A percentile compares a stretch with the other conserved stretches of the same genome.
Evolutionary conservation across 345 rosid species (phyloP).

Genomic region (Linum lewisii): DNA sequence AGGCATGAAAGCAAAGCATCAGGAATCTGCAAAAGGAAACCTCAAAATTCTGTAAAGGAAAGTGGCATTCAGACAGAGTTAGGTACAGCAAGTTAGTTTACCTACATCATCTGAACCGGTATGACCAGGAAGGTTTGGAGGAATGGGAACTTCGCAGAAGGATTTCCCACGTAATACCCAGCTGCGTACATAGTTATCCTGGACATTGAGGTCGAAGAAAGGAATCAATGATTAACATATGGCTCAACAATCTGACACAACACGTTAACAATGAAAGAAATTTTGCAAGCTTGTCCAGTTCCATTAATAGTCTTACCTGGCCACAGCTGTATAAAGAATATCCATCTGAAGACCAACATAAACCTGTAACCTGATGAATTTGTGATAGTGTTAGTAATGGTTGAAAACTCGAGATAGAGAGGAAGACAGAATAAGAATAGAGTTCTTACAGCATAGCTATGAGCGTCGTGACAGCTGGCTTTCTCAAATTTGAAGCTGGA

Average conservation of each 20-base stretch:
- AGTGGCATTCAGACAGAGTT: constrained; percentile 9
- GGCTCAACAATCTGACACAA: constrained; percentile 5
- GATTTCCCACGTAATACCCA: constrained; percentile 52
- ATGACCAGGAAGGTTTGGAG: constrained; percentile 47
- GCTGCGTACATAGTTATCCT: constrained; percentile 78
- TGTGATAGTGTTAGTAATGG: constrained; percentile 20
- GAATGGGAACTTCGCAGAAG: constrained; percentile 59
- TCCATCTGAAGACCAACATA: constrained; percentile 82
- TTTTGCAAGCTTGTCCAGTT: constrained; percentile 5
- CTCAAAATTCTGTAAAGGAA: constrained; percentile 14
- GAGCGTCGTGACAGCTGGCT: constrained; percentile 46
- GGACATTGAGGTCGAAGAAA: constrained; percentile 9
- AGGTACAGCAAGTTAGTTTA: constrained; percentile 8
- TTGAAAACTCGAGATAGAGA: not conserved
- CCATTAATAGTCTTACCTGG: constrained; percentile 45
- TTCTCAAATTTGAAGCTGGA: constrained; percentile 34
- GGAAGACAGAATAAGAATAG: constrained; percentile 13
- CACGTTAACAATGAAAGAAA: not conserved
- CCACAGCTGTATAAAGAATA: constrained; percentile 75
- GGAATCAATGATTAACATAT: not conserved
- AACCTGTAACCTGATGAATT: constrained; percentile 66
- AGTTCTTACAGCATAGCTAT: constrained; percentile 67
- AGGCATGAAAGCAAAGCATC: constrained; percentile 64
- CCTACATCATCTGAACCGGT: constrained; percentile 62
- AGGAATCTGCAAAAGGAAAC: constrained; percentile 55